Evolutionary conservation across 2,329 filamentous ascomycete genomes (phyloP).

Genomic region (Dichotomopilus funicola): DNA sequence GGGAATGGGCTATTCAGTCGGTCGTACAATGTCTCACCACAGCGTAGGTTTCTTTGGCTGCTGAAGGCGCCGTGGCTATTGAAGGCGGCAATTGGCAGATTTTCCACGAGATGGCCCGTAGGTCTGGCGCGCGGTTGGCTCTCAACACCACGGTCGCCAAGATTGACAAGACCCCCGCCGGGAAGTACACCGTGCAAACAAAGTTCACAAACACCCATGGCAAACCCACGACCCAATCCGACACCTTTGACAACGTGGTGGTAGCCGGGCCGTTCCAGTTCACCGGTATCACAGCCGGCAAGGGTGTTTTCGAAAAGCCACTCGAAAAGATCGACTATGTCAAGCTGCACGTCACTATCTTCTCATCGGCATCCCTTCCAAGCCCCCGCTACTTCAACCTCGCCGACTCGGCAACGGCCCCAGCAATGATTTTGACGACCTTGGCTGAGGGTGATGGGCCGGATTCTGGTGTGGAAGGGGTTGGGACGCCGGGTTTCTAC

Average conservation of each 20-base stretch:
- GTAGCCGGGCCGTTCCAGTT: slow-evolving; percentile 81
- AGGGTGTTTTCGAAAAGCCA: slow-evolving; percentile 58
- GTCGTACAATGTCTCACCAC: too few species aligned
- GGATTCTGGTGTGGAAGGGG: slow-evolving; percentile 47
- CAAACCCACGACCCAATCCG: slow-evolving; percentile 33
- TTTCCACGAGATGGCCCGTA: slow-evolving; percentile 71
- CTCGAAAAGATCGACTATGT: slow-evolving; percentile 84
- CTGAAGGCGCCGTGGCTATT: slow-evolving; percentile 73
- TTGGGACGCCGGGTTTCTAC: slow-evolving; percentile 74
- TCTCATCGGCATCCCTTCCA: slow-evolving; percentile 70
- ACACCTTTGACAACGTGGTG: slow-evolving; percentile 71
- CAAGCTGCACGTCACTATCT: slow-evolving; percentile 80
- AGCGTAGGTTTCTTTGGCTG: slow-evolving; percentile 69
- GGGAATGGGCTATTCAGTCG: background rate
- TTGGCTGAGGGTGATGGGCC: slow-evolving; percentile 54
- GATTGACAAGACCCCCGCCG: slow-evolving; percentile 41
- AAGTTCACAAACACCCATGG: slow-evolving; percentile 23
- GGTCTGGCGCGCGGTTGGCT: slow-evolving; percentile 53
- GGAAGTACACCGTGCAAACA: slow-evolving; percentile 43
- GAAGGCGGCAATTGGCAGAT: slow-evolving; percentile 90
- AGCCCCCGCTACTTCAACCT: slow-evolving; percentile 67
- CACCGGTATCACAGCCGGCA: slow-evolving; percentile 58
- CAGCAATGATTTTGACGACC: slow-evolving; percentile 76
- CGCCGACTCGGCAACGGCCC: slow-evolving; percentile 48
- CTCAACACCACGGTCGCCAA: slow-evolving; percentile 62